Evolutionary conservation across 495 filamentous ascomycete species (phyloP).

Genomic region (Ramalina intermedia): DNA sequence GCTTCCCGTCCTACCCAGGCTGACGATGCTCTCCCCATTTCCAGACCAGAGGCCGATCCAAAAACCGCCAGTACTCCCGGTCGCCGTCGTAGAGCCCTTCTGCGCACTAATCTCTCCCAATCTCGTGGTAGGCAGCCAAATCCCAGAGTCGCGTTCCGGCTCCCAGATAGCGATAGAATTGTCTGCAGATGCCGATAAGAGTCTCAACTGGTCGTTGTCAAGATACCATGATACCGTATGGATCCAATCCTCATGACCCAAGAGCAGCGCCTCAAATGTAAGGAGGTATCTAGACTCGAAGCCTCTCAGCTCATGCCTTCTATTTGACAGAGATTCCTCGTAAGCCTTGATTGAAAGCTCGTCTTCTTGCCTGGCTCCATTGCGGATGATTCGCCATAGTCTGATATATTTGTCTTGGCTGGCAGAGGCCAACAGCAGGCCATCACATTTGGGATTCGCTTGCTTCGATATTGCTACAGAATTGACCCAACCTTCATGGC

Average conservation of each 20-base stretch:
- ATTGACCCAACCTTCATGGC: conserved; percentile 92
- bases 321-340: conserved; percentile 61
- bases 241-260: conserved; percentile 98
- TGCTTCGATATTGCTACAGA: conserved; percentile 65
- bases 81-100: conserved; percentile 90
- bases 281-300: conserved; percentile 49
- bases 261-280: conserved; percentile 86
- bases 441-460: conserved; percentile 34
- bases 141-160: conserved; percentile 62
- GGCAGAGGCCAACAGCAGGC: conserved; percentile 78
- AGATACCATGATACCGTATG: conserved; percentile 71
- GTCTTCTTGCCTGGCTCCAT: conserved; percentile 3
- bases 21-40: conserved; percentile 54
- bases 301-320: conserved; percentile 58
- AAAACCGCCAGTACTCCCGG: conserved; percentile 87
- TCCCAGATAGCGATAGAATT: conserved; percentile 91
- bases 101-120: conserved; percentile 87
- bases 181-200: conserved; percentile 87
- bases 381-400: conserved; percentile 68
- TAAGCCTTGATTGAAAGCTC: conserved; percentile 21
- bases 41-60: conserved; percentile 94
- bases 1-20: conserved; percentile 79
- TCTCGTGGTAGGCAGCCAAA: conserved; percentile 74
- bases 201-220: conserved; percentile 40
- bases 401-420: conserved; percentile 97